Base-by-base conservation (phyloP, 75 land plant species). In the Selaginella tamariscina region DNA sequence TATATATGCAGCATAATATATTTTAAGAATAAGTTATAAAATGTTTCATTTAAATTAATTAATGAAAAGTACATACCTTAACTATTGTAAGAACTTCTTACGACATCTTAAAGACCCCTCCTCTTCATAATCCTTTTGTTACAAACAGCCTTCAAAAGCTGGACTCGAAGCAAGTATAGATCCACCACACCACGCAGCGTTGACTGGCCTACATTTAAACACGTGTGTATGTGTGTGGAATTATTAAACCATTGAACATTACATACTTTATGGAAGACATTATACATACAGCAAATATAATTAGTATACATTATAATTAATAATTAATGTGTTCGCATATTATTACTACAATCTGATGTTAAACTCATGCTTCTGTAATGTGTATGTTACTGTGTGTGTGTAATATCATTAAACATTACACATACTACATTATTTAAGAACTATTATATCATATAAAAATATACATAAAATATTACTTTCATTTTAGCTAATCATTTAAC, bases 121-220 rank as follows among this genome's bases (percentile, higher is more conserved):
- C 76, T 93, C 98, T 70, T 93, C 98, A 75, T 93, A 93, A 68
- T 93, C 96, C 13, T 77, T 65, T 68, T 93, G 89, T 31, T 86
- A 84, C 29, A 93, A 84, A 79, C 88, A 85, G 31, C 86, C 57
- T 71, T 89, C 84, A 79, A 84, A 89, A 60, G 86, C 86, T 26
- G 90, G 91, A 67, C 91, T 89, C 11, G 96, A 80, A 68, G 95
- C 98, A 64, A 93, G 67, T n/a, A 93, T 76, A 28, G 98, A 89
- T 60, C 88, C 98, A 23, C 98, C 98, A 68, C 86, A 78, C 98
- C 98, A 93, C 5, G 88, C 84, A 72, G 97, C 98, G 49, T 74
- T 30, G 54, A 89, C 82, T 1, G 98, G 95, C 71, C 97, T 92
- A 77, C 23, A 66, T 2, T 15, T 32, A 39, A 55, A 54, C 2